These are phyloP conservation scores for Acacia acuminata DNA, from an alignment of 306 rosid species.

Conservation along the genomic window DNA sequence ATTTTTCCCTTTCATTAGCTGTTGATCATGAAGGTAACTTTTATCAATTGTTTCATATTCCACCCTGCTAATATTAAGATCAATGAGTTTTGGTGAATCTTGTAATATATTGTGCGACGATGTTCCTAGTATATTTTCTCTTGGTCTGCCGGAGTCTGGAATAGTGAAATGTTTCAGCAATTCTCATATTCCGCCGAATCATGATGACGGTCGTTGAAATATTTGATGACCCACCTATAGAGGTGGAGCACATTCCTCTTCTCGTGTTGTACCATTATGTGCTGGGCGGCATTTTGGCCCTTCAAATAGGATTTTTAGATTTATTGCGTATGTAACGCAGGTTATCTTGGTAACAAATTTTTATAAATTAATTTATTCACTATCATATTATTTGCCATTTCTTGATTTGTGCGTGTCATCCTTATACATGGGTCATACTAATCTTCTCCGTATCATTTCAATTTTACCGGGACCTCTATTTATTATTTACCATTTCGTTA, in stretches of 20 bases:
- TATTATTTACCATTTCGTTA: too few species aligned
- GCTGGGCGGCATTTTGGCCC: not conserved
- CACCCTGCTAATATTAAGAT: slow-evolving; percentile 14
- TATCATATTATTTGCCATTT: not conserved
- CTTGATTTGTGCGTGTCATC: too few species aligned
- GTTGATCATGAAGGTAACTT: slow-evolving; percentile 28
- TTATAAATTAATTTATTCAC: not conserved
- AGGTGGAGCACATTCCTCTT: not conserved
- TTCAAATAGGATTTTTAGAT: not conserved
- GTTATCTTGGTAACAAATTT: not conserved
- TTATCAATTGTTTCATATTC: slow-evolving; percentile 23
- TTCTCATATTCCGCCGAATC: not conserved
- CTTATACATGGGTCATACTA: too few species aligned
- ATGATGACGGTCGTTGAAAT: too few species aligned
- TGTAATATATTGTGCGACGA: not conserved
- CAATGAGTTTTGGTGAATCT: slow-evolving; percentile 20
- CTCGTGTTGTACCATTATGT: not conserved
- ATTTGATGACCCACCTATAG: not conserved
- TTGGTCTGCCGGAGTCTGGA: not conserved
- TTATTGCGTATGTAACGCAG: not conserved
- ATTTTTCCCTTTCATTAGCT: slow-evolving; percentile 13
- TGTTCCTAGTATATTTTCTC: not conserved
- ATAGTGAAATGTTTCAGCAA: not conserved
- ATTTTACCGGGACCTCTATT: too few species aligned
- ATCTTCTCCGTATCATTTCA: too few species aligned